Base-by-base conservation (phyloP, 2,329 filamentous ascomycete genomes). In the Fusarium acutatum region DNA sequence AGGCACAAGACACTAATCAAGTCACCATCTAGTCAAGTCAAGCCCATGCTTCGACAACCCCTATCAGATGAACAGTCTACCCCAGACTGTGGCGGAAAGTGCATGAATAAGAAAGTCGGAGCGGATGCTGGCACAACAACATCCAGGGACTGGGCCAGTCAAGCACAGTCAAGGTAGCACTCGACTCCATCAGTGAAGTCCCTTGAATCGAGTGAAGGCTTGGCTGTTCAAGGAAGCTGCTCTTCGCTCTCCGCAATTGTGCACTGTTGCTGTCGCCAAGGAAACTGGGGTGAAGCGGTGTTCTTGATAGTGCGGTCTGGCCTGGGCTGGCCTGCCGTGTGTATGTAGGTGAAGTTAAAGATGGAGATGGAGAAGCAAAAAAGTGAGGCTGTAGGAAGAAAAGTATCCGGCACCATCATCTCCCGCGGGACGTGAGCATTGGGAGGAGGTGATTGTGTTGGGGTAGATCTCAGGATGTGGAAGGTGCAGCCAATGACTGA, bases 221-320 rank as follows among this genome's bases (percentile, higher is more conserved):
- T 72, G 50, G 57, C 40, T 58, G 60, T 30, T 35, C 46, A 72
- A 41, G 37, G 24, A 38, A 56, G 24, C 35, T 54, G 18, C 41
- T 61, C 24, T 54, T 54, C 17, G 50, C 34, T 54, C 69, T 71
- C 72, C 64, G 49, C 68, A 75, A 69, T 65, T 60, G 66, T 71
- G 71, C 65, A 67, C 64, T 71, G 50, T 72, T 46, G 28, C 52
- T 71, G 46, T 60, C 57, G 60, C 71, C 59, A 72, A 74, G 71
- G 34, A 62, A 57, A 63, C 40, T 70, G 62, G 71, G 58, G 62
- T 61, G 62, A 50, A 60, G 56, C 50, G 61, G 60, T 50, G 40
- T 43, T 60, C 46, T 47, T 68, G 62, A 57, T 53, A 43, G 62
- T 56, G 49, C 38, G 66, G 57, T 60, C 47, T 54, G 41, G 18